These are phyloP conservation scores for Aspergillus candidus DNA, from an alignment of 2,329 filamentous ascomycete genomes.

Conservation along the genomic window DNA sequence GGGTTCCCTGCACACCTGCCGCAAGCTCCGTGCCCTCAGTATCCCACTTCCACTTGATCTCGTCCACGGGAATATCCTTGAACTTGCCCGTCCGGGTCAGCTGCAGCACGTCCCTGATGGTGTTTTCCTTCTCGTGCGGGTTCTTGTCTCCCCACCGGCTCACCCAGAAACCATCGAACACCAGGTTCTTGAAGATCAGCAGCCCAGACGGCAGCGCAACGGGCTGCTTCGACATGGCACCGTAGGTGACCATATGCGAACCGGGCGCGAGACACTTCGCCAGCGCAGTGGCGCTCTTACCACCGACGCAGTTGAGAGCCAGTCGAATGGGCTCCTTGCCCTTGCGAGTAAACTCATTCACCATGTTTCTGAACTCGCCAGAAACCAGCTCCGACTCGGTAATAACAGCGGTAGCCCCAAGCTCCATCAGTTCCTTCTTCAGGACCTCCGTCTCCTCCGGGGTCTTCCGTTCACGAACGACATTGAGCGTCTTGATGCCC, in stretches of 20 bases:
- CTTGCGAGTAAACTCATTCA: conserved; percentile 63
- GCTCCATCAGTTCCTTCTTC: conserved; percentile 52
- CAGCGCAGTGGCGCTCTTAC: conserved; percentile 71
- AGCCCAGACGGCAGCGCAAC: conserved; percentile 73
- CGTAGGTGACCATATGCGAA: conserved; percentile 83
- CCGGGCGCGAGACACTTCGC: conserved; percentile 65
- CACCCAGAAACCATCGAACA: conserved; percentile 92
- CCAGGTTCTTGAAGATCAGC: conserved; percentile 88
- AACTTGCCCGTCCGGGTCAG: conserved; percentile 72
- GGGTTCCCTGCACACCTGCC: conserved; percentile 71
- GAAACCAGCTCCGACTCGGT: conserved; percentile 54
- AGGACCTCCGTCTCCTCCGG: conserved; percentile 59
- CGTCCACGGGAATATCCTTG: conserved; percentile 72
- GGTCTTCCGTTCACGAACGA: conserved; percentile 68
- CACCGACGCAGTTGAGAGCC: conserved; percentile 89
- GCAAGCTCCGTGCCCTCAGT: conserved; percentile 65
- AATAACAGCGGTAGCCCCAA: conserved; percentile 60
- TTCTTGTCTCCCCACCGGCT: conserved; percentile 79
- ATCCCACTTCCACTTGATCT: conserved; percentile 76
- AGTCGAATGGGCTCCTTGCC: conserved; percentile 68
- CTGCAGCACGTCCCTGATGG: conserved; percentile 76
- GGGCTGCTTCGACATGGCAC: conserved; percentile 88
- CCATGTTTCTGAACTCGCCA: conserved; percentile 42
- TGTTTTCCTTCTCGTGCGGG: conserved; percentile 65
- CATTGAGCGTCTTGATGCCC: conserved; percentile 86